These are phyloP conservation scores for Lachnellula suecica DNA, from an alignment of 2,329 filamentous ascomycete genomes.

Conservation along the genomic window DNA sequence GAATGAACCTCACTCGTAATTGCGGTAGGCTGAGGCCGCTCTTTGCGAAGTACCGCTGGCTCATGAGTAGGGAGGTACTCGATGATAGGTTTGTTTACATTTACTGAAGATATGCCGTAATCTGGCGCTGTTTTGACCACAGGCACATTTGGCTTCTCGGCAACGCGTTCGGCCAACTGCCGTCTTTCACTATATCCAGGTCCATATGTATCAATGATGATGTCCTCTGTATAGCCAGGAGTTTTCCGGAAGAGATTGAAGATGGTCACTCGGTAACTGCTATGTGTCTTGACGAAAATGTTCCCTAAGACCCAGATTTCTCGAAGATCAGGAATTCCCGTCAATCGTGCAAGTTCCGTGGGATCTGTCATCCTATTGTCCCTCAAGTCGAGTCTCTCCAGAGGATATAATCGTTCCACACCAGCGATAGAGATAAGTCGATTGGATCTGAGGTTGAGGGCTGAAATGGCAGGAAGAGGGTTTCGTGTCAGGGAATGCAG, in stretches of 20 bases:
- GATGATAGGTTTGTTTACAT: constrained; percentile 67
- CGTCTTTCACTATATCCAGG: constrained; percentile 86
- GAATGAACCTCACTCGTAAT: constrained; percentile 59
- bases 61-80: constrained; percentile 52
- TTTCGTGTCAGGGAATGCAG: constrained; percentile 83
- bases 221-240: constrained; percentile 86
- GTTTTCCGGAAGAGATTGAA: constrained; percentile 95
- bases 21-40: constrained; percentile 49
- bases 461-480: constrained; percentile 89
- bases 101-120: constrained; percentile 53
- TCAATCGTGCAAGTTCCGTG: constrained; percentile 84
- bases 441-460: constrained; percentile 87
- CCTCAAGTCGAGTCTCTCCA: constrained; percentile 87
- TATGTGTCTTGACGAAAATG: constrained; percentile 84
- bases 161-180: constrained; percentile 77
- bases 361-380: constrained; percentile 93
- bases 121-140: constrained; percentile 72
- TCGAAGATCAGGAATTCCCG: constrained; percentile 84
- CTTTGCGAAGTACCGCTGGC: constrained; percentile 56
- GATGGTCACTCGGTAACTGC: constrained; percentile 81
- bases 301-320: constrained; percentile 94
- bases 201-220: constrained; percentile 80
- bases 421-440: constrained; percentile 84
- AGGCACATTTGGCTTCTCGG: constrained; percentile 73
- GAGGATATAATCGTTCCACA: constrained; percentile 81